Conservation (phyloP, 1,139 yeast species). For the Trichomonascaceae sp. region DNA sequence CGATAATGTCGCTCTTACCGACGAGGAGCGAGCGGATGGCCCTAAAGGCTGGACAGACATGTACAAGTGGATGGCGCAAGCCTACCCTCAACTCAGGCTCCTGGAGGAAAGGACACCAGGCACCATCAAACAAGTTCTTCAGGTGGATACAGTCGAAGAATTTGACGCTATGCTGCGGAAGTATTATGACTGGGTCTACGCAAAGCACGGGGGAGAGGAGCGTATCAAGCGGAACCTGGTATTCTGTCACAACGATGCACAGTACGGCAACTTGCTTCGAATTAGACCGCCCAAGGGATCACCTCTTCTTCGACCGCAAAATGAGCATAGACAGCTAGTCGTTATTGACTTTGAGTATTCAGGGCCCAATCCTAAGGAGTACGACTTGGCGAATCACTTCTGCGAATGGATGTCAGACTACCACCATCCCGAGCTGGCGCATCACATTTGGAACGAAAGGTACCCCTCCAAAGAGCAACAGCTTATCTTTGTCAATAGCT, state of each 20-base stretch:
- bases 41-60: conserved; percentile 64
- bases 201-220: conserved; percentile 32
- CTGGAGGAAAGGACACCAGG: conserved; percentile 14
- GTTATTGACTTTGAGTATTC: conserved; percentile 96
- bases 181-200: conserved; percentile 53
- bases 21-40: conserved; percentile 37
- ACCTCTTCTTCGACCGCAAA: conserved; percentile 27
- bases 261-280: conserved; percentile 68
- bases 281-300: conserved; percentile 32
- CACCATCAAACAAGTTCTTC: conserved; percentile 12
- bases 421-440: conserved; percentile 50
- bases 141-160: conserved; percentile 31
- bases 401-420: conserved; percentile 97
- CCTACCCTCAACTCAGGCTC: conserved; percentile 32
- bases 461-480: conserved; percentile 63
- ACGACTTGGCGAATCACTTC: conserved; percentile 72
- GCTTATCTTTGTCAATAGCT: conserved; percentile 58
- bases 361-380: conserved; percentile 86
- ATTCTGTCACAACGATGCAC: conserved; percentile 92
- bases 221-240: conserved; percentile 39
- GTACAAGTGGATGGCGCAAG: conserved; percentile 53
- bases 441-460: conserved; percentile 38
- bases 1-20: conserved; percentile 54
- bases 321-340: conserved; percentile 63
- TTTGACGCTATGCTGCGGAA: conserved; percentile 36